Evolutionary conservation across 768 basidiomycete genomes (phyloP), one percentile per base, ranked within the genome.

Genomic region (Chalciporus piperatus): DNA sequence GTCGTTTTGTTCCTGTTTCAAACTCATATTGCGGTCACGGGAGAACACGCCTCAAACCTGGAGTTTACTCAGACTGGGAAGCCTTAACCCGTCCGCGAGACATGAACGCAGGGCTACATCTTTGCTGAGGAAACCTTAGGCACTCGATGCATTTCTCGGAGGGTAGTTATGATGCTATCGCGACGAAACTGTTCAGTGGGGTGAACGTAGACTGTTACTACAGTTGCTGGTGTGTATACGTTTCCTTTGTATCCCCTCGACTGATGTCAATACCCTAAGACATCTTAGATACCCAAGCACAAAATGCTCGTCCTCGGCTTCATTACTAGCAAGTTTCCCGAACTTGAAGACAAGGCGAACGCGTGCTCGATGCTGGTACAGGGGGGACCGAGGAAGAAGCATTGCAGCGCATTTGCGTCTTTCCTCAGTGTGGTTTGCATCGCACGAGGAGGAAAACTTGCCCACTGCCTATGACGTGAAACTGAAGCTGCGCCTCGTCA

Each of bases 371-470:
- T 7, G 79, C 79, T 0, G 76, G 76, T 13, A 47, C 67, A 9
- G 64, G 65, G 37, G 64, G 68, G 63, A 67, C 70, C 5, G 55
- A 66, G 39, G 74, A 73, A 45, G 70, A 74, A 47, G 77, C 77
- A 8, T 2, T 59, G 33, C 32, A 53, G 42, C 73, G 72, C 50
- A 68, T 80, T 27, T 67, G 69, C 42, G 69, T 80, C 51, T 74
- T 72, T 19, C 75, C 78, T 1, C 78, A 80, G 61, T 80, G 79
- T 45, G 79, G 11, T 79, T 78, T 54, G 76, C 77, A 14, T 72
- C 69, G 6, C 76, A 76, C 51, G 60, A 70, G 2, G 76, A 77
- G 37, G 76, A 78, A 0, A 80, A 79, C 57, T 53, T 59, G 32
- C 67, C 78, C 16, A 52, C 48, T 4, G 59, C 62, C 16, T 65